Evolutionary conservation across 2,329 filamentous ascomycete species (phyloP).

Genomic region (Colletotrichum chlorophyti): DNA sequence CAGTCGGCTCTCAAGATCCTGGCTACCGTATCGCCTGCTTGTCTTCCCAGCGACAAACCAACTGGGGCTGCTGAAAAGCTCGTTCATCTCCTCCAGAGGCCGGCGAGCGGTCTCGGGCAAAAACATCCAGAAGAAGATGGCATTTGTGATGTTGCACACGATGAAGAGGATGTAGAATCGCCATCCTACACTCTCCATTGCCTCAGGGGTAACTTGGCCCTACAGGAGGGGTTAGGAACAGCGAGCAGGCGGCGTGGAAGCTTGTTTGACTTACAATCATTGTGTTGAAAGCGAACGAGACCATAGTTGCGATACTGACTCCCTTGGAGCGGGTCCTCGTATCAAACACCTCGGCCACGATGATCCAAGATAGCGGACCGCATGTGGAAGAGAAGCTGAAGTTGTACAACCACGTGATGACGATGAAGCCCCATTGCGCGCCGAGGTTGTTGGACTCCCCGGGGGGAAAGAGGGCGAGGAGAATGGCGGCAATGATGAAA

Average conservation of each 20-base stretch:
- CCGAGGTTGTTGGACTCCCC: slow-evolving; percentile 45
- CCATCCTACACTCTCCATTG: slow-evolving; percentile 5
- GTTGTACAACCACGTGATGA: slow-evolving; percentile 79
- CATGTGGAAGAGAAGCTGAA: slow-evolving; percentile 71
- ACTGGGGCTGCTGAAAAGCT: slow-evolving; percentile 69
- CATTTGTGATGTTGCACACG: slow-evolving; percentile 65
- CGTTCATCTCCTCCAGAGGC: slow-evolving; percentile 73
- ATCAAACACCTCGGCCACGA: slow-evolving; percentile 78
- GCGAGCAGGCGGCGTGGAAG: no score
- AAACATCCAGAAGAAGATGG: slow-evolving; percentile 63
- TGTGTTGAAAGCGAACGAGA: slow-evolving; percentile 76
- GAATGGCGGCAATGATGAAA: slow-evolving; percentile 71
- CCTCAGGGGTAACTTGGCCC: slow-evolving; percentile 9
- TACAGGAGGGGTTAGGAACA: neutral
- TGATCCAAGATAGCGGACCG: slow-evolving; percentile 70
- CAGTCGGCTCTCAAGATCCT: neutral
- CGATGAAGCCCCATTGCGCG: slow-evolving; percentile 72
- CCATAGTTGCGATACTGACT: slow-evolving; percentile 77
- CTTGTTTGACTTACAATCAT: slow-evolving; percentile 67
- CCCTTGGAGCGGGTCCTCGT: slow-evolving; percentile 77
- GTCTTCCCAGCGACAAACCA: slow-evolving; percentile 57
- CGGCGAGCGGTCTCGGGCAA: slow-evolving; percentile 70
- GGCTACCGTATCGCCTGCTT: neutral
- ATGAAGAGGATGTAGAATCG: slow-evolving; percentile 19
- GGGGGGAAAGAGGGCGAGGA: slow-evolving; percentile 65